Base-by-base conservation (phyloP, 805 yeast genomes). In the Candida argentea region DNA sequence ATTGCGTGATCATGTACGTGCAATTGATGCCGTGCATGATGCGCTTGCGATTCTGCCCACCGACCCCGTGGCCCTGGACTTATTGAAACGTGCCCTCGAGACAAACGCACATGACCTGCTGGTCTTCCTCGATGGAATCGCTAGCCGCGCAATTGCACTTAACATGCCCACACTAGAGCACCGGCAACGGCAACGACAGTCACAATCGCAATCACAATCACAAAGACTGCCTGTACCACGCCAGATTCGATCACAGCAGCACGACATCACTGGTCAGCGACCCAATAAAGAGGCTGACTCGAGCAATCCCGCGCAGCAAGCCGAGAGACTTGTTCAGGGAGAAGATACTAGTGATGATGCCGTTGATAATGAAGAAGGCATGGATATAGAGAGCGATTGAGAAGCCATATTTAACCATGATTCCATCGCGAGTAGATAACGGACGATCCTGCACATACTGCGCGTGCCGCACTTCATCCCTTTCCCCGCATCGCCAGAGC, bases 11-110 rank as follows among this genome's bases (percentile, higher is more conserved):
- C 42, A 64, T 14, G 61, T 64, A 28, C 73, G 71, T 37, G 89
- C 96, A 0, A 76, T 89, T 21, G 81, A 77, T 37, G 63, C 69
- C 17, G 59, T 91, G 29, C 95, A 89, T 48, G 76, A 72, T 40
- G 89, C 95, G 0, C 59, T 91, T 30, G 81, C 93, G 0, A 55
- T 87, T 3, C 55, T 73, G 6, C 87, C 94, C 1, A 68, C 74
- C 23, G 95, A 89, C 48, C 80, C 89, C 0, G 79, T 86, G 11
- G 91, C 96, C 0, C 61, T 73, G 7, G 96, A 89, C 43, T 53
- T 91, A 25, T 57, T 91, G 34, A 73, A 73, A 38, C 68, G 93
- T 37, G 95, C 97, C 3, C 55, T 80, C 27, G 86, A 77, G 35
- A 59, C 67, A 16, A 79, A 78, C 48, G 40, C 53, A 32, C 36